These are phyloP conservation scores for Penicillium tannophilum DNA, from an alignment of 495 filamentous ascomycete species.

Conservation along the genomic window DNA sequence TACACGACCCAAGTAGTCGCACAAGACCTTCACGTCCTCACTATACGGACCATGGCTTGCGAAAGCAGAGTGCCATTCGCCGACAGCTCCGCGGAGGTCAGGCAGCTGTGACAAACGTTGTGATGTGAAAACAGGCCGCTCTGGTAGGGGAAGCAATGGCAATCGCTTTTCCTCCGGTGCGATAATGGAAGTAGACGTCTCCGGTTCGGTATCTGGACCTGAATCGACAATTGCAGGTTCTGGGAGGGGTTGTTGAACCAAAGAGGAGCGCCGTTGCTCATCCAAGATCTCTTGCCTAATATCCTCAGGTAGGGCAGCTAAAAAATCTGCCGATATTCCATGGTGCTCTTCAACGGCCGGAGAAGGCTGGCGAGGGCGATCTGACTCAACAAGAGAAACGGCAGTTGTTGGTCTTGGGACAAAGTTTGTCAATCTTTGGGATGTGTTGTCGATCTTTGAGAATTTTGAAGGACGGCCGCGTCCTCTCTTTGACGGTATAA, in stretches of 20 bases:
- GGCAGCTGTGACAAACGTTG: conserved; percentile 53
- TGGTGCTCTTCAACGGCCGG: conserved; percentile 28
- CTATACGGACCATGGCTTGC: conserved; percentile 67
- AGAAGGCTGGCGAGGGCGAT: conserved; percentile 20
- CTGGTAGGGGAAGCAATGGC: conserved; percentile 51
- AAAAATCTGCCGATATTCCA: conserved; percentile 68
- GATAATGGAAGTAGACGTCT: background rate
- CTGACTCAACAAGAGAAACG: conserved; percentile 6
- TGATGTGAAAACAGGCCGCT: conserved; percentile 67
- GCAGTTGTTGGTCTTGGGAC: conserved; percentile 38
- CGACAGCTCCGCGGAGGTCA: conserved; percentile 63
- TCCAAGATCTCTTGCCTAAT: conserved; percentile 75
- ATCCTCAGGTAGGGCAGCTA: conserved; percentile 80
- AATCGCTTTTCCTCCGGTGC: conserved; percentile 39
- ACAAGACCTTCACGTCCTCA: conserved; percentile 74
- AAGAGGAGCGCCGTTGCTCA: conserved; percentile 63
- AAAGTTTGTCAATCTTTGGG: conserved; percentile 68
- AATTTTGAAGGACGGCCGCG: conserved; percentile 46
- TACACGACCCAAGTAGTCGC: conserved; percentile 67
- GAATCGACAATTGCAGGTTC: background rate
- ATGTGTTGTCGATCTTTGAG: conserved; percentile 40
- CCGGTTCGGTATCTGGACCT: conserved; percentile 8
- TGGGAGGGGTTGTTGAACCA: conserved; percentile 46
- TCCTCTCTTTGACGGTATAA: conserved; percentile 61
- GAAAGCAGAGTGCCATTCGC: conserved; percentile 69